Evolutionary conservation across 768 basidiomycete genomes (phyloP), one percentile per base, ranked within the genome.

Genomic region (Exsudoporus frostii): DNA sequence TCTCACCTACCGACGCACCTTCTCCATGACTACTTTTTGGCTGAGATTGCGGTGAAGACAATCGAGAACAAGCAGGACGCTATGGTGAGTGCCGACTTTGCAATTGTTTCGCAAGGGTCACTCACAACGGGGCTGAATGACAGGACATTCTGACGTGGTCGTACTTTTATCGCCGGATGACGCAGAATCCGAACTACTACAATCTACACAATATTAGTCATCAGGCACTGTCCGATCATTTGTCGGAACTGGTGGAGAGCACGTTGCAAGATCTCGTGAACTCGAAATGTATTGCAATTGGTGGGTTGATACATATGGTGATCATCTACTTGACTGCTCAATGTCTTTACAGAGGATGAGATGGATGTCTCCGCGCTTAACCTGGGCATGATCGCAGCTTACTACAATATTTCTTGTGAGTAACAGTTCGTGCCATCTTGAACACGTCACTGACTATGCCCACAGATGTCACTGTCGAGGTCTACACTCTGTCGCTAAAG

Each of bases 11-110:
- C 95, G 1, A 92, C 91, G 0, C 88, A 93, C 67, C 74, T 89
- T 53, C 74, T 99, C 1, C 96, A 98, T 63, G 97, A 98, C 66
- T 97, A 97, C 70, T 98, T 98, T 83, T 80, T 98, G 46, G 93
- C 96, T 0, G 97, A 98, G 71, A 97, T 98, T 58, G 95, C 95
- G 9, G 94, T 98, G 38, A 96, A 94, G 74, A 98, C 95, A 13
- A 98, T 98, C 52, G 94, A 98, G 74, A 98, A 98, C 72, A 99
- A 99, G 76, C 96, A 99, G 71, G 92, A 97, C 67, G 91, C 91
- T 0, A 90, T 93, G 88, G 90, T 88, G 55, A 24, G 69, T n/a
- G 19, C 22, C 34, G 30, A 41, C 14, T n/a, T 29, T n/a, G 14
- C 5, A 20, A 10, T 24, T 6, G 24, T n/a, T 27, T 39, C 11